These are phyloP conservation scores for Ogataea degrootiae DNA, from an alignment of 805 yeast genomes.

Conservation along the genomic window DNA sequence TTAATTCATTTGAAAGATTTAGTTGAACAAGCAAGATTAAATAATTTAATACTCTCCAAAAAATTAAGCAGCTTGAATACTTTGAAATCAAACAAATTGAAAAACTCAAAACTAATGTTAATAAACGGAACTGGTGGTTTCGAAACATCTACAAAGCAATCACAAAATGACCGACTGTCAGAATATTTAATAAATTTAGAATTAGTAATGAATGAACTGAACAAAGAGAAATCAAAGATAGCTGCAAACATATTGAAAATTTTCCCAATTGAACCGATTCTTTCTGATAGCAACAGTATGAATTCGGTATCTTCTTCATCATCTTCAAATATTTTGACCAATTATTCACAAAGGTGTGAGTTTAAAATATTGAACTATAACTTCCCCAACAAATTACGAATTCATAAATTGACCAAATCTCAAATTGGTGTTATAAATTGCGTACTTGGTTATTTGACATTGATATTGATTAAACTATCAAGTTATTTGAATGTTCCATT, in stretches of 20 bases:
- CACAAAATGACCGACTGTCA: constrained; percentile 10
- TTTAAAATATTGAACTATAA: constrained; percentile 29
- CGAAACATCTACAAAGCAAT: neutral
- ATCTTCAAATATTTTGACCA: constrained; percentile 2
- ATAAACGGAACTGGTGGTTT: neutral
- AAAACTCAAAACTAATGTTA: neutral
- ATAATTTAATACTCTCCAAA: neutral
- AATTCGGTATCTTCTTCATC: constrained; percentile 6
- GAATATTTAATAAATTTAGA: constrained; percentile 13
- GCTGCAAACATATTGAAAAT: constrained; percentile 21
- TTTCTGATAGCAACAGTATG: too few species aligned
- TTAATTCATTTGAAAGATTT: neutral
- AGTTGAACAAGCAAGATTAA: neutral
- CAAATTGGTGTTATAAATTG: constrained; percentile 41
- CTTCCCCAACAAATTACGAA: constrained; percentile 20
- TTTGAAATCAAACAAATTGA: neutral
- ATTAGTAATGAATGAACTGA: constrained; percentile 5
- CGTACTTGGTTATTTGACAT: constrained; percentile 44
- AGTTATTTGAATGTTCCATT: constrained; percentile 39
- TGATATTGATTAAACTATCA: constrained; percentile 37
- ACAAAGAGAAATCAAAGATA: constrained; percentile 23
- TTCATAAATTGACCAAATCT: constrained; percentile 21
- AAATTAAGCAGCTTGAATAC: neutral
- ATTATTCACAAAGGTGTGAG: constrained; percentile 16
- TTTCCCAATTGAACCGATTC: constrained; percentile 28